These are phyloP conservation scores for Colletotrichum filicis DNA, from an alignment of 2,329 filamentous ascomycete species.

Conservation along the genomic window DNA sequence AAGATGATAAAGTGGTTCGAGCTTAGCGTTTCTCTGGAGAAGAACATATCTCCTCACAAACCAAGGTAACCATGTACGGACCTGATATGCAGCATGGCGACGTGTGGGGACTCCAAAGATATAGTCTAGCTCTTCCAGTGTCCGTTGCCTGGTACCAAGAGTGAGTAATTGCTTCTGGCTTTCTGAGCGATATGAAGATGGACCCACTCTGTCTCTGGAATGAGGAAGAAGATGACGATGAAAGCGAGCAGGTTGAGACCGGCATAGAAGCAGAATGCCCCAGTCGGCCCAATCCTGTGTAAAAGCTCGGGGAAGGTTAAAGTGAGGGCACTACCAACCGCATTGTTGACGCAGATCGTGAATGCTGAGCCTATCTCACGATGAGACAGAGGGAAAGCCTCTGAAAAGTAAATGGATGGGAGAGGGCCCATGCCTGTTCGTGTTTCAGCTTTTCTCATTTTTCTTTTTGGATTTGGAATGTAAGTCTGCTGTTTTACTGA, in stretches of 20 bases:
- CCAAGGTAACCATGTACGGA: conserved; percentile 46
- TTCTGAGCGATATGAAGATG: background rate
- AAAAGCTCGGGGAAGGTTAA: conserved; percentile 59
- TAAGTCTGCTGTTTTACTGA: conserved; percentile 25
- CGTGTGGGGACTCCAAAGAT: conserved; percentile 49
- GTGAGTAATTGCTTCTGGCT: background rate
- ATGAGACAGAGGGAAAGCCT: conserved; percentile 66
- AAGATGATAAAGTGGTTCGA: conserved; percentile 54
- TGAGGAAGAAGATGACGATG: conserved; percentile 71
- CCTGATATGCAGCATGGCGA: conserved; percentile 46
- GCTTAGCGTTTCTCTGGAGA: conserved; percentile 41
- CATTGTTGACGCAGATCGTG: conserved; percentile 45
- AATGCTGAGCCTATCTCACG: conserved; percentile 51
- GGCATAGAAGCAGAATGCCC: conserved; percentile 70
- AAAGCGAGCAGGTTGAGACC: conserved; percentile 70
- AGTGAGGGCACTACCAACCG: conserved; percentile 40
- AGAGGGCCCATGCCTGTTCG: conserved; percentile 43
- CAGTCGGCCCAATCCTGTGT: conserved; percentile 48
- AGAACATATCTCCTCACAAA: conserved; percentile 50
- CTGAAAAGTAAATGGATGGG: conserved; percentile 60
- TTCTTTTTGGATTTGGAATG: too few species aligned
- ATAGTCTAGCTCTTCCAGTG: conserved; percentile 57
- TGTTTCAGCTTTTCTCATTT: background rate
- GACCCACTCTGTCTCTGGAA: conserved; percentile 62
- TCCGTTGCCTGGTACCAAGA: conserved; percentile 47